phyloP scores from a whole-genome alignment of 495 filamentous ascomycete species.

The Penicillium pulvis region DNA sequence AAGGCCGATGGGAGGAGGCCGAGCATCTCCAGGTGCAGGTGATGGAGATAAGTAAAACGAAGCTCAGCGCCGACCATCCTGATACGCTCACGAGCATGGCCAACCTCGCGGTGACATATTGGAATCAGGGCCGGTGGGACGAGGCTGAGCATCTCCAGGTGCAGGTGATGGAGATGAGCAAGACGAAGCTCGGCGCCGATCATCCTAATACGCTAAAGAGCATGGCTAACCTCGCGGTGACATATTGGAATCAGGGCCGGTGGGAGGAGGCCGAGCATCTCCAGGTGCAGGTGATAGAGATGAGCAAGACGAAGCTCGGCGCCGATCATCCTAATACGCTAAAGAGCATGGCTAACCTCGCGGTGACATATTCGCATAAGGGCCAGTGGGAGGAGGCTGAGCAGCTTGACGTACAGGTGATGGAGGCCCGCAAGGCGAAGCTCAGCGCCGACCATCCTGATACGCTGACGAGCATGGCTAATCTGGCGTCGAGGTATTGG shows the following conservation, averaged over 20 bases:
- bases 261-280: conserved; percentile 6
- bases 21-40: not conserved
- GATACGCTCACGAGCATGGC: not conserved
- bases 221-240: conserved; percentile 8
- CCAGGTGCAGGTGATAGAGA: conserved; percentile 1
- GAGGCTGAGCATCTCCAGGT: conserved; percentile 3
- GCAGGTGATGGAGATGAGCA: not conserved
- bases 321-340: not conserved
- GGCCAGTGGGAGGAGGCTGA: conserved; percentile 8
- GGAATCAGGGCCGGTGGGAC: not conserved
- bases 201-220: conserved; percentile 10
- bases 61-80: not conserved
- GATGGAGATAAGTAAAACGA: not conserved
- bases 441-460: conserved; percentile 8
- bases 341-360: conserved; percentile 1
- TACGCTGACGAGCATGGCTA: conserved; percentile 12
- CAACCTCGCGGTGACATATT: not conserved
- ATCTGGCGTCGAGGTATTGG: not conserved
- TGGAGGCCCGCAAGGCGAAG: not conserved
- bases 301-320: not conserved
- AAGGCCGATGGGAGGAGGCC: conserved; percentile 4
- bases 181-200: conserved; percentile 8
- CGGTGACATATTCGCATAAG: not conserved
- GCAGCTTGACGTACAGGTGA: not conserved
- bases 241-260: too few species aligned